Conservation (phyloP, 768 basidiomycete genomes). For the Lactifluus subvellereus region DNA sequence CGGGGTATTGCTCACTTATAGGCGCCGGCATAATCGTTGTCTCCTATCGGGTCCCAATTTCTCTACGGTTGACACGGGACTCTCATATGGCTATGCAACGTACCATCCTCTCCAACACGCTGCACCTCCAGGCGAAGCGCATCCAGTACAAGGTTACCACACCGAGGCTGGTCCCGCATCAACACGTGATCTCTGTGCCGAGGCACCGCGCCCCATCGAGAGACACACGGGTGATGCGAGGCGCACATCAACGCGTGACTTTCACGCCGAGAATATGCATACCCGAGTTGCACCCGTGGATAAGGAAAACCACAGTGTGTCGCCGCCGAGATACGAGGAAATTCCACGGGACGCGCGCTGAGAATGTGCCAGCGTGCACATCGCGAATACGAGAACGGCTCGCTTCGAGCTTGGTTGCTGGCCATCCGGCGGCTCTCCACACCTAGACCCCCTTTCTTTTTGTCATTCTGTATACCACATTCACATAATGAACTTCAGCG, state of each 20-base stretch:
- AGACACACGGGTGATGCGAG: too few species aligned
- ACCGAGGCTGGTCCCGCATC: background rate
- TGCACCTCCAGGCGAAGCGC: conserved; percentile 12
- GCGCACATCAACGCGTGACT: too few species aligned
- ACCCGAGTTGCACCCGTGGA: background rate
- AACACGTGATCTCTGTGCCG: background rate
- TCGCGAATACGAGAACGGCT: background rate
- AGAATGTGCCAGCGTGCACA: background rate
- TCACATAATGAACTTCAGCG: background rate
- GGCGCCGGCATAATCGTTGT: background rate
- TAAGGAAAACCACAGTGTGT: background rate
- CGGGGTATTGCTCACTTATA: background rate
- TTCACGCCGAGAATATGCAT: background rate
- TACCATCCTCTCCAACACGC: conserved; percentile 12
- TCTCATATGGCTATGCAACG: background rate
- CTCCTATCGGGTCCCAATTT: background rate
- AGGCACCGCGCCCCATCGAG: too few species aligned
- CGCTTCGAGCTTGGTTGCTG: background rate
- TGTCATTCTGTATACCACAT: background rate
- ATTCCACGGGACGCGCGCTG: background rate
- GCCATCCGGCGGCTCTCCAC: background rate
- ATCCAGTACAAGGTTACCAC: conserved; percentile 2
- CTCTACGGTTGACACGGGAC: background rate
- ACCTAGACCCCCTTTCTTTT: background rate
- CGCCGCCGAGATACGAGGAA: background rate